Base-by-base conservation (phyloP, 345 rosid genomes). In the Moricandia arvensis region DNA sequence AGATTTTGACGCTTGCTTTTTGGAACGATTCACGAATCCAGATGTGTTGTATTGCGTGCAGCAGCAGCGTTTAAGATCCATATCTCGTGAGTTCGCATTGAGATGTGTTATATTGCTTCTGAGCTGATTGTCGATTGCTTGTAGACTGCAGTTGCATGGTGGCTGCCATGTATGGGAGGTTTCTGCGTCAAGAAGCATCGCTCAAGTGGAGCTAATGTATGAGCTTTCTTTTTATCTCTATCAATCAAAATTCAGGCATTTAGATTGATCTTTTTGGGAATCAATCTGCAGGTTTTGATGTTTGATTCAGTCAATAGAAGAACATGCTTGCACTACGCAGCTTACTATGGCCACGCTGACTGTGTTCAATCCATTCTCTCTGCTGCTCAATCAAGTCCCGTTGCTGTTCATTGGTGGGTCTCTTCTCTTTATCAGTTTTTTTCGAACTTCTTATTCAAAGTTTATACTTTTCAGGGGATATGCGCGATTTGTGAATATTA, bases 291-390 rank as follows among this genome's bases (percentile, higher is more conserved):
- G 99, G 87, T 93, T 43, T 83, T 95, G 87, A 88, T 79, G 90
- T 95, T 95, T 82, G 99, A 95, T 85, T 90, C 96, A 13, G 85
- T 85, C 21, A 71, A 89, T 70, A 85, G 90, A 86, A 89, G 98
- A 81, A 95, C 96, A 74, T 93, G 98, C 74, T 87, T 92, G 88
- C 97, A 95, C 75, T 88, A 90, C 84, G 99, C 98, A 66, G 98
- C 97, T 6, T 93, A 88, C 64, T 89, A 92, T 75, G 99, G 98
- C 55, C 91, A 89, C 74, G 82, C 88, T 5, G 87, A 89, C 63
- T 89, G 97, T 75, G 91, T 93, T 74, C 87, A 85, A 84, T 88
- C 86, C 68, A 85, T 95, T 83, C 94, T 93, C 53, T 82, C 7
- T 31, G 81, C 91, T 70, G 93, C 98, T 78, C 89, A 85, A 60